Conservation (phyloP, 805 yeast genomes). For the Saccharomycopsis microspora region DNA sequence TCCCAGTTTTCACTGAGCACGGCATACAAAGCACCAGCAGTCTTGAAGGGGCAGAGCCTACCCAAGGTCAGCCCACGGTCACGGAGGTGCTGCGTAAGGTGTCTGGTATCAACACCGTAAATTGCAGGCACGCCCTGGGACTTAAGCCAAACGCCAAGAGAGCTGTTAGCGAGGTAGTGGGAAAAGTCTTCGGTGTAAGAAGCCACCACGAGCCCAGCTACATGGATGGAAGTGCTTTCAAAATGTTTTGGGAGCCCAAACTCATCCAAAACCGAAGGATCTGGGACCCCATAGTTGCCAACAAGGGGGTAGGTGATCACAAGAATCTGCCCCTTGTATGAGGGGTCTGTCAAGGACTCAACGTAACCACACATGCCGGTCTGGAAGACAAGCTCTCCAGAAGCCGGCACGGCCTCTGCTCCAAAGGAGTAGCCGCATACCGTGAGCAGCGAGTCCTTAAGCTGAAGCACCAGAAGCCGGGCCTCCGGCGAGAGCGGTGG, state of each 20-base stretch:
- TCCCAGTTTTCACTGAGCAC: constrained; percentile 43
- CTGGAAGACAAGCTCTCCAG: constrained; percentile 98
- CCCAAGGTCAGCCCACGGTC: constrained; percentile 89
- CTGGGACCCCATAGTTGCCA: constrained; percentile 99
- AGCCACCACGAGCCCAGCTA: constrained; percentile 94
- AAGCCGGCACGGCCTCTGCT: constrained; percentile 63
- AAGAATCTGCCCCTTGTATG: constrained; percentile 93
- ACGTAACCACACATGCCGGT: constrained; percentile 99
- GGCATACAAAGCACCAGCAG: constrained; percentile 23
- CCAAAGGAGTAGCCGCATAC: constrained; percentile 97
- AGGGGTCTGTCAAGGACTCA: constrained; percentile 95
- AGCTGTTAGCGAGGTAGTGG: constrained; percentile 85
- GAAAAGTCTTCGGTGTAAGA: constrained; percentile 95
- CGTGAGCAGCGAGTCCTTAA: constrained; percentile 51
- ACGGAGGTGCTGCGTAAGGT: constrained; percentile 87
- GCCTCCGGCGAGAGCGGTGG: constrained; percentile 58
- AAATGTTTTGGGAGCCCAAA: constrained; percentile 78
- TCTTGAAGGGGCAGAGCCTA: constrained; percentile 45
- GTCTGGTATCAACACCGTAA: constrained; percentile 96
- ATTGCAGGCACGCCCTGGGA: constrained; percentile 89
- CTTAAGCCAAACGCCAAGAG: constrained; percentile 88
- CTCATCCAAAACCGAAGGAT: constrained; percentile 65
- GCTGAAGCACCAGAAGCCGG: constrained; percentile 76
- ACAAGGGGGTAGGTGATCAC: constrained; percentile 95
- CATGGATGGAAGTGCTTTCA: constrained; percentile 85